Evolutionary conservation across 768 basidiomycete genomes (phyloP), one percentile per base, ranked within the genome.

Genomic region (Tephrocybe sp.): DNA sequence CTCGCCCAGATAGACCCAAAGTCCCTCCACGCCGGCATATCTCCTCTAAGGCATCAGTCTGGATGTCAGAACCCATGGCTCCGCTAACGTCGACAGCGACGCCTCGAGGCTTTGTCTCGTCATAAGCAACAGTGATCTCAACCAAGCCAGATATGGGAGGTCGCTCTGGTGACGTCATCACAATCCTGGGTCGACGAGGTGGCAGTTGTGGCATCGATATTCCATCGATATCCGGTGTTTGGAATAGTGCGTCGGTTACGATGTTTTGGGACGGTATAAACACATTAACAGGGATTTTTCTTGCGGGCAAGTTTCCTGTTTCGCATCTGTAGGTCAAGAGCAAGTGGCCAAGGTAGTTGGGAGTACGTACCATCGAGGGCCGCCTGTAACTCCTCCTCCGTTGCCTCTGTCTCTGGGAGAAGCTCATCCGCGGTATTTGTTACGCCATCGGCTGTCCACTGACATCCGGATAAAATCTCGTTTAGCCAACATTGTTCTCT

Each of bases 401-500:
- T 77, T 7, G 68, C 71, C n/a, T 70, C 61, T 7, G 50, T 60
- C 12, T 73, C 71, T 11, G 70, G 63, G 1, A 55, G 57, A 1
- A 57, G 48, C 6, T 70, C 62, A 10, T 54, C 58, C 7, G 61
- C 61, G 12, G 63, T 61, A 13, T 56, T 49, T 25, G 63, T 59
- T 12, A 70, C 52, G 9, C 69, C 72, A 57, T 89, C 86, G 3
- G 80, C 72, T 22, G 65, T 64, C 89, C 90, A 92, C 11, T 77
- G 66, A 38, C 78, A 81, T 38, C 77, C 73, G 3, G 69, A 58
- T 18, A 92, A 64, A n/a, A 76, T 74, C 57, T 86, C 86, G 59
- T 91, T 92, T 15, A 91, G 60, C 90, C 90, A 92, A 58, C 84
- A 87, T 65, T 91, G 90, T 52, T 91, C 89, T 50, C 78, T 75